A percentile compares a stretch with the other conserved stretches of the same genome.
Conservation (phyloP, 495 filamentous ascomycete genomes). For the Trichoderma orchidacearum region DNA sequence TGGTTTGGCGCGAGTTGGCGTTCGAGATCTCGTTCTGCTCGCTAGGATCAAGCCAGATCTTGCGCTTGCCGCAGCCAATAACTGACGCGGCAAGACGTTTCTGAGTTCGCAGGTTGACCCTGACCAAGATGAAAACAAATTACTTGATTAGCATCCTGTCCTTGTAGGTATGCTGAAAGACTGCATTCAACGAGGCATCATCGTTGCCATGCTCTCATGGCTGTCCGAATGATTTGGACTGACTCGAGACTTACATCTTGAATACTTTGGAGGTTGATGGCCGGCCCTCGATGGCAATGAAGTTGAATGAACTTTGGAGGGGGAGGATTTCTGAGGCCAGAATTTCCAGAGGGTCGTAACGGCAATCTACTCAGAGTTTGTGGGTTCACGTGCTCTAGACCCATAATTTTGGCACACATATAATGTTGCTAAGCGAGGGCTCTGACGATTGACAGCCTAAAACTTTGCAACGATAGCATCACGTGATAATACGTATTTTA, state of each 20-base stretch:
- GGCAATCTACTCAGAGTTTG: constrained; percentile 1
- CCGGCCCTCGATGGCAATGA: constrained; percentile 11
- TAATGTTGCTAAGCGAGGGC: constrained; percentile 4
- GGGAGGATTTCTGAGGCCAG: constrained; percentile 3
- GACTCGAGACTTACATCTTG: constrained; percentile 19
- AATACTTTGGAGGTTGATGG: constrained; percentile 14
- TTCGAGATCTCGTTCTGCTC: constrained; percentile 99
- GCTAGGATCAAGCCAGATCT: constrained; percentile 99
- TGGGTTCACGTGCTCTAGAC: constrained; percentile 5
- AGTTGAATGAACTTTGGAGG: constrained; percentile 14
- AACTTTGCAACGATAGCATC: background rate
- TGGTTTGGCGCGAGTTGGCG: constrained; percentile 99
- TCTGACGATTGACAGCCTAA: background rate
- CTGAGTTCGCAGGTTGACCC: constrained; percentile 99
- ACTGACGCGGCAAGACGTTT: constrained; percentile 99
- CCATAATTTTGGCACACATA: background rate
- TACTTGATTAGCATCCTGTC: constrained; percentile 18
- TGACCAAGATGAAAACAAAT: constrained; percentile 22
- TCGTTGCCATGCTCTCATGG: background rate
- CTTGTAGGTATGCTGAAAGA: background rate
- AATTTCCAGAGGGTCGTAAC: constrained; percentile 3
- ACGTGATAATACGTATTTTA: background rate
- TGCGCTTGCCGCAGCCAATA: constrained; percentile 95
- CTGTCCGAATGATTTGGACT: background rate
- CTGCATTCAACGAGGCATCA: background rate